These are phyloP conservation scores for Vitis cinerea DNA, from an alignment of 164 flowering plant genomes.

Conservation along the genomic window DNA sequence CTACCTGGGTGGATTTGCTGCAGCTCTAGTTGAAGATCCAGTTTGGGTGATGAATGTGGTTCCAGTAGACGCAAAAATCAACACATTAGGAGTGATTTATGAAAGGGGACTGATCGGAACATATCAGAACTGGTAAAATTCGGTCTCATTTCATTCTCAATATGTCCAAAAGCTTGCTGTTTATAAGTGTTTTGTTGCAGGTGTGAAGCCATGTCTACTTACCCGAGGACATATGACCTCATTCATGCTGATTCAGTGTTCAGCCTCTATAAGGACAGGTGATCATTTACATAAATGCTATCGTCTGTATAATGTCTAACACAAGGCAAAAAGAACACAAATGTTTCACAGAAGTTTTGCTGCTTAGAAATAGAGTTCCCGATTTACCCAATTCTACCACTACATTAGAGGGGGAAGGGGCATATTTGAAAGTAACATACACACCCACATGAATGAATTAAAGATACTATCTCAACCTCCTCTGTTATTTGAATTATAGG, in stretches of 20 bases:
- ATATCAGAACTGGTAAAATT: constrained; percentile 55
- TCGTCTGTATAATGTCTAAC: too few species aligned
- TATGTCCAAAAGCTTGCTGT: constrained; percentile 9
- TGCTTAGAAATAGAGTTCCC: too few species aligned
- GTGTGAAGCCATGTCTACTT: constrained; percentile 81
- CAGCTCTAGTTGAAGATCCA: constrained; percentile 41
- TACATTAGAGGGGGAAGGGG: too few species aligned
- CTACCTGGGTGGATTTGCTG: constrained; percentile 57
- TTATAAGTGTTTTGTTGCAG: constrained; percentile 20
- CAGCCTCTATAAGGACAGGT: constrained; percentile 51
- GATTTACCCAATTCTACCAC: too few species aligned
- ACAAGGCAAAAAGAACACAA: not conserved
- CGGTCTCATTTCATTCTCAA: not conserved
- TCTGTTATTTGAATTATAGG: too few species aligned
- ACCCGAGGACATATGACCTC: constrained; percentile 65
- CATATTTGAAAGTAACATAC: too few species aligned
- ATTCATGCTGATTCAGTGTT: constrained; percentile 54
- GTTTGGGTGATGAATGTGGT: constrained; percentile 71
- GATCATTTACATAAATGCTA: not conserved
- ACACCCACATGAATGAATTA: too few species aligned
- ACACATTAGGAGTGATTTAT: constrained; percentile 55
- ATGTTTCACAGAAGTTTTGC: not conserved
- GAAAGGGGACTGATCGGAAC: constrained; percentile 63
- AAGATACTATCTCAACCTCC: too few species aligned
- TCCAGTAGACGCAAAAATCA: constrained; percentile 42